Conservation (phyloP, 768 basidiomycete genomes). For the Boletellus emodensis region DNA sequence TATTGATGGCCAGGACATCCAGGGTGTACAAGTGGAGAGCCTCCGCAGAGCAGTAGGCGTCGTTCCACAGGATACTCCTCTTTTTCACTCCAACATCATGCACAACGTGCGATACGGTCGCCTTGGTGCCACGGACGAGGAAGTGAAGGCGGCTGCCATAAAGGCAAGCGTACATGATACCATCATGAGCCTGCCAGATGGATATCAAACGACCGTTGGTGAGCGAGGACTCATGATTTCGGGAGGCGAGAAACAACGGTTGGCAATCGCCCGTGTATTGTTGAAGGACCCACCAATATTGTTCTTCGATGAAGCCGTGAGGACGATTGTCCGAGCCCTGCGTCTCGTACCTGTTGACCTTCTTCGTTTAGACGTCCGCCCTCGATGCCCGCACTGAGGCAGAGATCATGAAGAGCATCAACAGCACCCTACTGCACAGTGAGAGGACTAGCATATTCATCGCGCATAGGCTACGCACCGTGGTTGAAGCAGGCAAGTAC, state of each 20-base stretch:
- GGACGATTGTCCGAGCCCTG: constrained; percentile 27
- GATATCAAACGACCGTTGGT: constrained; percentile 88
- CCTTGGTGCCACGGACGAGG: constrained; percentile 81
- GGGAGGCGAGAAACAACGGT: constrained; percentile 95
- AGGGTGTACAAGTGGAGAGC: constrained; percentile 63
- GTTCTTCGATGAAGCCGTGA: constrained; percentile 97
- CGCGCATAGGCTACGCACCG: constrained; percentile 86
- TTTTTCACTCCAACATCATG: constrained; percentile 94
- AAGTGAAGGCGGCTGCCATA: constrained; percentile 78
- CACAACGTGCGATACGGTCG: constrained; percentile 95
- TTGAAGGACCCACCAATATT: constrained; percentile 93
- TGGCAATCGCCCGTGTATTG: constrained; percentile 90
- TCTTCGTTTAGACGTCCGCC: constrained; percentile 72
- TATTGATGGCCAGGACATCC: constrained; percentile 85
- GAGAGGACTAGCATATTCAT: constrained; percentile 94
- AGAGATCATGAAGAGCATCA: constrained; percentile 93
- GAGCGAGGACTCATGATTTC: constrained; percentile 98
- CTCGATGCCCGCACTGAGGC: constrained; percentile 93
- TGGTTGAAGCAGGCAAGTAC: constrained; percentile 78
- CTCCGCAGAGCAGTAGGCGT: constrained; percentile 80
- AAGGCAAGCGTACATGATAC: constrained; percentile 87
- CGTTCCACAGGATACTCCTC: constrained; percentile 96
- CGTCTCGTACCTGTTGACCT: constrained; percentile 1
- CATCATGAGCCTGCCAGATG: constrained; percentile 75
- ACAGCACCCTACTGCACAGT: constrained; percentile 69